Evolutionary conservation across 305 asterid species (phyloP).

Genomic region (Fraxinus nigra): DNA sequence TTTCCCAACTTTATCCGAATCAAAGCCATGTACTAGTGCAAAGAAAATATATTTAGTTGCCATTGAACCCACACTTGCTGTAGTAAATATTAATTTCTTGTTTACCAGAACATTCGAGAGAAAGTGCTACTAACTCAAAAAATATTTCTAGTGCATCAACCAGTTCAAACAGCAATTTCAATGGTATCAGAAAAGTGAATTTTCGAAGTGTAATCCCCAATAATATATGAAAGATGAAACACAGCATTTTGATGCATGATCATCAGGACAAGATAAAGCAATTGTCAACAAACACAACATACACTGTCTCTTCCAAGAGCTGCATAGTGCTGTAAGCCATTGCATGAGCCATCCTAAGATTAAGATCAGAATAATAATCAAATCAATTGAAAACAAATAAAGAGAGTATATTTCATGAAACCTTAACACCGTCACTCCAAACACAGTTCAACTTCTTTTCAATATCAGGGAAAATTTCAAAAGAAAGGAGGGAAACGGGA

Average conservation of each 20-base stretch:
- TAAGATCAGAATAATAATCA: conserved; percentile 21
- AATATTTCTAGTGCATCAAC: conserved; percentile 6
- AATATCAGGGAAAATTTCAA: background rate
- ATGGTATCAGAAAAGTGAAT: background rate
- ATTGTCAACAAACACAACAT: conserved; percentile 30
- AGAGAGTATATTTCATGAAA: background rate
- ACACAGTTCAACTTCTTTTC: background rate
- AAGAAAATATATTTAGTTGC: background rate
- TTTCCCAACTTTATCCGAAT: background rate
- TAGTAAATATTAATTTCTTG: conserved; percentile 1
- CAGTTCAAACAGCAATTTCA: background rate
- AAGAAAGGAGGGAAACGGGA: conserved; percentile 8
- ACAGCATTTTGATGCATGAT: background rate
- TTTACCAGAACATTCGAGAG: conserved; percentile 10
- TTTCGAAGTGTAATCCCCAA: background rate
- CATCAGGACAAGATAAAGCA: conserved; percentile 17
- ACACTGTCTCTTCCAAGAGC: conserved; percentile 89
- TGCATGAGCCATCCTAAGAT: conserved; percentile 92
- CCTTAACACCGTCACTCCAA: background rate
- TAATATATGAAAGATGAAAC: background rate
- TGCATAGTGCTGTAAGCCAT: conserved; percentile 94
- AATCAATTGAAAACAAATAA: background rate
- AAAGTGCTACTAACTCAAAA: background rate
- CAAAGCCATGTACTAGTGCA: conserved; percentile 1
- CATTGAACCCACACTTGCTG: background rate